phyloP scores from a whole-genome alignment of 345 rosid species.

The Eutrema yunnanense region DNA sequence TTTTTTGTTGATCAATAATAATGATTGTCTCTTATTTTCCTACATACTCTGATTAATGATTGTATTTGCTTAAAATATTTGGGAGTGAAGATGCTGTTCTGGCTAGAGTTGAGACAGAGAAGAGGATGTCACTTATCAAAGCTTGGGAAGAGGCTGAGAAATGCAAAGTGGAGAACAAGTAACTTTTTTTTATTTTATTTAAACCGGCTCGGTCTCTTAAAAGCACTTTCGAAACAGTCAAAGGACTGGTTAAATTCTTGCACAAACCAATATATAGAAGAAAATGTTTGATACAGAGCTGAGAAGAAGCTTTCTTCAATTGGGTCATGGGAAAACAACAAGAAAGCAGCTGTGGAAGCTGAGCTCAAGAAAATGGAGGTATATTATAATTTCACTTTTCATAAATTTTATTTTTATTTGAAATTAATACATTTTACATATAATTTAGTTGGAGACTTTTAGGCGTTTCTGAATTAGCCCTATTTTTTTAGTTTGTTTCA shows the following conservation, averaged over 20 bases:
- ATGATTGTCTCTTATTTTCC: neutral
- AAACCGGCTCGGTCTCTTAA: neutral
- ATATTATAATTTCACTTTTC: neutral
- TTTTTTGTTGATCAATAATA: too few relatives aligned
- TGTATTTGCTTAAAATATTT: neutral
- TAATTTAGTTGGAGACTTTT: neutral
- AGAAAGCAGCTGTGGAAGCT: slow-evolving; percentile 31
- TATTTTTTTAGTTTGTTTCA: too few relatives aligned
- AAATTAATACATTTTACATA: too few relatives aligned
- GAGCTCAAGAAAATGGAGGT: slow-evolving; percentile 38
- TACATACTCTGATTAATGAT: neutral
- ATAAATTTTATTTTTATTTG: neutral
- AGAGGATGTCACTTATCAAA: slow-evolving; percentile 31
- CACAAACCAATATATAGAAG: neutral
- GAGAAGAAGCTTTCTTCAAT: slow-evolving; percentile 34
- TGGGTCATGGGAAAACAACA: slow-evolving; percentile 34
- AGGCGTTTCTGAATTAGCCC: neutral
- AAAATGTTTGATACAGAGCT: slow-evolving; percentile 21
- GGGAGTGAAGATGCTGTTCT: slow-evolving; percentile 32
- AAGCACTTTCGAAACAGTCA: neutral
- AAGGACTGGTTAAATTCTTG: neutral
- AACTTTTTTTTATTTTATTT: neutral
- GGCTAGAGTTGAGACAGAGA: slow-evolving; percentile 35
- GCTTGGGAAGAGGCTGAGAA: slow-evolving; percentile 38
- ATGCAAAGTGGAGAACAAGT: slow-evolving; percentile 36